phyloP scores from a whole-genome alignment of 2,329 filamentous ascomycete genomes.

The Xylariales sp. region DNA sequence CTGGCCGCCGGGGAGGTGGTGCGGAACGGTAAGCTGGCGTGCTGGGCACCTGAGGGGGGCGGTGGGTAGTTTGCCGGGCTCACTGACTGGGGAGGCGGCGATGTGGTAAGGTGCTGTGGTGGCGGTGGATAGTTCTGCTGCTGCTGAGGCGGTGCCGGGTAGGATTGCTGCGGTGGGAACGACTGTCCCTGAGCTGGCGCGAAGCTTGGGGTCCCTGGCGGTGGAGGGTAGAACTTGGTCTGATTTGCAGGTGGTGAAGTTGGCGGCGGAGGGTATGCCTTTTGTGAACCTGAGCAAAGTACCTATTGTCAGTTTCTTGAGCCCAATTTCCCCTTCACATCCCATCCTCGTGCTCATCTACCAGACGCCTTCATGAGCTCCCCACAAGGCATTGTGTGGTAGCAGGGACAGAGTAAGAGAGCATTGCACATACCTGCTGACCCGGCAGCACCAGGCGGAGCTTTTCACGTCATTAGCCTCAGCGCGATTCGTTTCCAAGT shows the following conservation, averaged over 20 bases:
- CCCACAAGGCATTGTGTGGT: slow-evolving; percentile 13
- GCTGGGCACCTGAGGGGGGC: slow-evolving; percentile 25
- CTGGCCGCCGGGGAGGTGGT: slow-evolving; percentile 22
- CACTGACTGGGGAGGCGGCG: slow-evolving; percentile 16
- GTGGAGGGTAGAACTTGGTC: slow-evolving; percentile 39
- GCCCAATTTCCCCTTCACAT: no score
- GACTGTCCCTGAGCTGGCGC: slow-evolving; percentile 25
- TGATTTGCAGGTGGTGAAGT: slow-evolving; percentile 42
- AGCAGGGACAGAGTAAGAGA: slow-evolving; percentile 11
- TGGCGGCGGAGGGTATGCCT: slow-evolving; percentile 42
- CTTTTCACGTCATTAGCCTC: slow-evolving; percentile 21
- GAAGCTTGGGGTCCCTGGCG: slow-evolving; percentile 30
- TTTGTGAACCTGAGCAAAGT: slow-evolving; percentile 28
- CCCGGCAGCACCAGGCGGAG: slow-evolving; percentile 34
- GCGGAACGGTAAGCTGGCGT: slow-evolving; percentile 23
- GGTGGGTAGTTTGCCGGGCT: slow-evolving; percentile 28
- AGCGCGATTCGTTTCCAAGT: slow-evolving; percentile 7
- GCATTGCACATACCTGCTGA: slow-evolving; percentile 21
- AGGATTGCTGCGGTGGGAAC: slow-evolving; percentile 25
- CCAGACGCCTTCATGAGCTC: not conserved
- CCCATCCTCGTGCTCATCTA: no score
- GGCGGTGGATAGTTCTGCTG: slow-evolving; percentile 20
- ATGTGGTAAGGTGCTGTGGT: slow-evolving; percentile 21
- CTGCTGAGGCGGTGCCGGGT: slow-evolving; percentile 18
- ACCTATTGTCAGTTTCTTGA: no score